Evolutionary conservation across 148 eudicot genomes (phyloP), one percentile per base, ranked within the genome.

Genomic region (Rhododendron mucronatum): DNA sequence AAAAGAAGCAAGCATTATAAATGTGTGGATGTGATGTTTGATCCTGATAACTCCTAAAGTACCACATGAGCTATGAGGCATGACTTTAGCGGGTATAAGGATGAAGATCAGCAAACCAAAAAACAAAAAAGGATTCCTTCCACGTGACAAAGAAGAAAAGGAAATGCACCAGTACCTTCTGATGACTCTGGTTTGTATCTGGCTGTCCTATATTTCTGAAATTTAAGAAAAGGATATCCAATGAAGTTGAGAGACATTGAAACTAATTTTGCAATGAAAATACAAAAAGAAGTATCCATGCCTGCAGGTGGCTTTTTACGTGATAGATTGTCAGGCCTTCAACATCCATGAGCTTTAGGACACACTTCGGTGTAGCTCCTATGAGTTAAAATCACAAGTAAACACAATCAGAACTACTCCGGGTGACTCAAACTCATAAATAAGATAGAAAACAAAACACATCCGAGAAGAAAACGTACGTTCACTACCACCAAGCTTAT

Each of bases 291-390:
- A 61, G 9, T 10, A 80, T 85, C 82, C 88, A 35, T 85, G 92
- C 98, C 93, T 95, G 98, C 69, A 95, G 87, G 85, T 95, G 98
- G 91, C 98, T 95, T 89, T 95, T 95, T 37, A 95, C 98, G 89
- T 95, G 96, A 91, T 92, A 92, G 74, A 93, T 95, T 23, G 95
- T 95, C 79, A 95, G 84, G 48, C 96, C 93, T 87, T 93, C 94
- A 86, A 93, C 95, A 85, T 93, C 93, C 96, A 95, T 95, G 78
- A 85, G 92, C 91, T 90, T 91, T 84, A 95, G 86, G 35, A 95
- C 95, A 81, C 94, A 93, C 87, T 95, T 95, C 12, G 98, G 98
- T 45, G 98, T 95, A 87, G 98, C 98, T 84, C 90, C 98, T 71
- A 15, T 95, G 90, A 33, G 85, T n/a, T 74, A 23, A 83, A 28